Percentiles rank a stretch among this genome's conserved stretches.
Conservation (phyloP, 1,139 yeast genomes). For the Spathaspora jeffriesii region DNA sequence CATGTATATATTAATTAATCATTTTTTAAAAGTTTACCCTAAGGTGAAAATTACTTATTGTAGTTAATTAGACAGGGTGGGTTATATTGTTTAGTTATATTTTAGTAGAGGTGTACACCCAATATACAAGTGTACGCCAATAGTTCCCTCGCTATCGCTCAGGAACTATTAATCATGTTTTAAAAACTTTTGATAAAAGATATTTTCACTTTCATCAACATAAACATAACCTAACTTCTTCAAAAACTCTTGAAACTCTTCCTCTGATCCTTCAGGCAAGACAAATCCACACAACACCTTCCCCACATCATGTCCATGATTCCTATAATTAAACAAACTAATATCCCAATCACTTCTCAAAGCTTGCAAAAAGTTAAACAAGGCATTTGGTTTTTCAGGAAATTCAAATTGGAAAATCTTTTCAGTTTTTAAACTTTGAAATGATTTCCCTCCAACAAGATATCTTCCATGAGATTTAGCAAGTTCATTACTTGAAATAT, state of each 20-base stretch:
- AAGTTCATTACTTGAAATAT: slow-evolving; percentile 88
- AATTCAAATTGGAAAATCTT: slow-evolving; percentile 84
- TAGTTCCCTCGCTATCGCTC: not conserved
- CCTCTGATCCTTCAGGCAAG: slow-evolving; percentile 72
- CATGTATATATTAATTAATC: too few species aligned
- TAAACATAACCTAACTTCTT: slow-evolving; percentile 73
- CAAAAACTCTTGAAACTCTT: slow-evolving; percentile 67
- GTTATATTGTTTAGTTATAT: too few species aligned
- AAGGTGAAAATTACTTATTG: too few species aligned
- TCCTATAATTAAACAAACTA: slow-evolving; percentile 93
- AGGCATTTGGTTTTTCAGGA: slow-evolving; percentile 97
- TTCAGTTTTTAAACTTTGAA: slow-evolving; percentile 50
- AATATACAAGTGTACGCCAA: too few species aligned
- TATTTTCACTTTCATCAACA: slow-evolving; percentile 80
- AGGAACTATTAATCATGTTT: slow-evolving; percentile 14
- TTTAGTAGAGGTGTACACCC: too few species aligned
- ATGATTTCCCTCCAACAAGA: slow-evolving; percentile 81
- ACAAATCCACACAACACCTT: slow-evolving; percentile 88
- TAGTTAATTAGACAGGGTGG: too few species aligned
- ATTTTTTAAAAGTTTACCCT: too few species aligned
- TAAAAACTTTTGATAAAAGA: slow-evolving; percentile 78
- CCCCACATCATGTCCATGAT: slow-evolving; percentile 95
- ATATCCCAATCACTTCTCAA: slow-evolving; percentile 86
- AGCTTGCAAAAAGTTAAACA: slow-evolving; percentile 72
- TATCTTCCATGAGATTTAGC: slow-evolving; percentile 97